phyloP scores from a whole-genome alignment of 768 basidiomycete genomes.

The Kwoniella dendrophila region DNA sequence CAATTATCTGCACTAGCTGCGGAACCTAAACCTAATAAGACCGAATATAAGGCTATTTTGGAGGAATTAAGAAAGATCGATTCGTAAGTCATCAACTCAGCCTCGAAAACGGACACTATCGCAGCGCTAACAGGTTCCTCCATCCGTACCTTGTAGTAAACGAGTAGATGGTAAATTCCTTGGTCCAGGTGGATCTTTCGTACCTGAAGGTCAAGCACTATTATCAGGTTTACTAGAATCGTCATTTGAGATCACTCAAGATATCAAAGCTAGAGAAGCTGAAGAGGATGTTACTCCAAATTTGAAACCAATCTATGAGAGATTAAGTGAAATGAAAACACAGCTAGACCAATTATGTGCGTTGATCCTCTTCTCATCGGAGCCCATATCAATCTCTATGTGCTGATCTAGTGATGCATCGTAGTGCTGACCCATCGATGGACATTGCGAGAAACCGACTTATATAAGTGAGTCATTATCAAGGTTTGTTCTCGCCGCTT shows the following conservation, averaged over 20 bases:
- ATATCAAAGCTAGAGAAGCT: slow-evolving; percentile 84
- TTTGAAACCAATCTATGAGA: slow-evolving; percentile 89
- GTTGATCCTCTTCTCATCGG: slow-evolving; percentile 11
- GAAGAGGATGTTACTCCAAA: slow-evolving; percentile 78
- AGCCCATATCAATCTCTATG: not conserved
- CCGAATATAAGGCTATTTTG: slow-evolving; percentile 82
- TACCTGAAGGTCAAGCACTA: slow-evolving; percentile 87
- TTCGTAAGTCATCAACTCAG: slow-evolving; percentile 42
- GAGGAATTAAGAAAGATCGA: slow-evolving; percentile 96
- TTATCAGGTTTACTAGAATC: slow-evolving; percentile 92
- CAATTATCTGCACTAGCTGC: slow-evolving; percentile 85
- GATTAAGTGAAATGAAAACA: slow-evolving; percentile 77
- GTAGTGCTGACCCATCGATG: slow-evolving; percentile 88
- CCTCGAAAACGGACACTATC: not conserved
- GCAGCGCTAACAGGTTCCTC: not conserved
- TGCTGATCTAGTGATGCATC: no score
- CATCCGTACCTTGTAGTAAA: slow-evolving; percentile 68
- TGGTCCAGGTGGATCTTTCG: slow-evolving; percentile 76
- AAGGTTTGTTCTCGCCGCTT: no score
- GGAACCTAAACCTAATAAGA: slow-evolving; percentile 73
- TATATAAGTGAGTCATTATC: slow-evolving; percentile 58
- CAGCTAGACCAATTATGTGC: slow-evolving; percentile 78
- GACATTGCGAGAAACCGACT: slow-evolving; percentile 78
- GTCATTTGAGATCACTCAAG: slow-evolving; percentile 92
- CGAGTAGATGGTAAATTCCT: slow-evolving; percentile 96